Evolutionary conservation across 1,139 yeast species (phyloP).

Genomic region (Saccharomyces hybrid): DNA sequence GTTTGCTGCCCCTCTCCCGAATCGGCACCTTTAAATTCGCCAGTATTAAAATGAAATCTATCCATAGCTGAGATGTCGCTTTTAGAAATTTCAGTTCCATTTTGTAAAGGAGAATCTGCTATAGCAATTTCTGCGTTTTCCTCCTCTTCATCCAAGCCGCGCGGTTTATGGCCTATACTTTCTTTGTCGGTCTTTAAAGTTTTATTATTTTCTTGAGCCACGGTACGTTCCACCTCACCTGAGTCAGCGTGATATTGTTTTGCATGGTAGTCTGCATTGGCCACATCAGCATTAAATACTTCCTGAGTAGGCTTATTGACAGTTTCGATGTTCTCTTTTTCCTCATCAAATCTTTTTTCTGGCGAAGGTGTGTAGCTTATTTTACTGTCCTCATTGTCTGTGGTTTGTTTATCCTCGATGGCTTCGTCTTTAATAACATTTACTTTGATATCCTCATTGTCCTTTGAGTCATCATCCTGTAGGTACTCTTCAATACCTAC

Average conservation of each 20-base stretch:
- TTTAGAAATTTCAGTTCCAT: neutral
- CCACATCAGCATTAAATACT: neutral
- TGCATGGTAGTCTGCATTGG: neutral
- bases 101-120: neutral
- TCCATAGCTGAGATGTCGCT: neutral
- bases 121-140: neutral
- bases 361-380: too few relatives aligned
- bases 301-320: neutral
- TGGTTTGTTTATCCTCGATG: neutral
- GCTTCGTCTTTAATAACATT: neutral
- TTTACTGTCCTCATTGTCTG: too few relatives aligned
- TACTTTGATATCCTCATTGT: slow-evolving; percentile 1
- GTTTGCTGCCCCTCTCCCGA: neutral
- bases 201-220: neutral
- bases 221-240: neutral
- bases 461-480: slow-evolving; percentile 3
- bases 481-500: slow-evolving; percentile 14
- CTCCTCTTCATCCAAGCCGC: neutral
- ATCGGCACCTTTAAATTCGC: neutral
- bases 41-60: neutral
- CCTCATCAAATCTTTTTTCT: neutral
- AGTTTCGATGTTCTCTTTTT: neutral
- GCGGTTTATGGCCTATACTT: neutral
- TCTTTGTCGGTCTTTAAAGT: neutral
- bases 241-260: neutral